Conservation (phyloP, 2,329 filamentous ascomycete genomes). For the Trichoderma lentiforme region DNA sequence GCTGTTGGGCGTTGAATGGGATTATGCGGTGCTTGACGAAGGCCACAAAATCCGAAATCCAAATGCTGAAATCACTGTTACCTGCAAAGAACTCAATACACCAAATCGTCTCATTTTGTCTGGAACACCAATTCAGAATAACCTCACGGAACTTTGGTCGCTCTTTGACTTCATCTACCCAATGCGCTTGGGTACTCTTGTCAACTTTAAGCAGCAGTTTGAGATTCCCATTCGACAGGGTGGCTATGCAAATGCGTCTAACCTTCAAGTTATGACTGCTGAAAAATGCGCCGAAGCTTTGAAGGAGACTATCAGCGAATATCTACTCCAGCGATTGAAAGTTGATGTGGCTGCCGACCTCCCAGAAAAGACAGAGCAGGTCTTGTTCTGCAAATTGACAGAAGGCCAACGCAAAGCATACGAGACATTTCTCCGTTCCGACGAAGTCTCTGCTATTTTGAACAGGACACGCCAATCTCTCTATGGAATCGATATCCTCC, state of each 20-base stretch:
- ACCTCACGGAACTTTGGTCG: conserved; percentile 91
- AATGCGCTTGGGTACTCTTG: conserved; percentile 87
- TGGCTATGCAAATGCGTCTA: conserved; percentile 92
- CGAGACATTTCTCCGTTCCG: conserved; percentile 73
- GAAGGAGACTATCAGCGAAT: conserved; percentile 90
- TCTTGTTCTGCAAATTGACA: conserved; percentile 92
- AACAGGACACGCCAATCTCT: conserved; percentile 73
- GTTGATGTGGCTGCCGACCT: conserved; percentile 90
- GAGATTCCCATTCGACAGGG: conserved; percentile 91
- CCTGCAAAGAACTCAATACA: conserved; percentile 90
- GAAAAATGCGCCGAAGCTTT: conserved; percentile 91
- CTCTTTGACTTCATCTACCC: conserved; percentile 97
- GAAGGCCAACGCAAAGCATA: conserved; percentile 73
- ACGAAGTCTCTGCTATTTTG: conserved; percentile 81
- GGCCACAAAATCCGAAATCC: conserved; percentile 98
- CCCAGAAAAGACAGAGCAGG: conserved; percentile 93
- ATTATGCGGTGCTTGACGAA: conserved; percentile 90
- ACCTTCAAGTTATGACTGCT: conserved; percentile 89
- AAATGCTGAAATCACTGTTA: conserved; percentile 89
- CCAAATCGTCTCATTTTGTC: conserved; percentile 89
- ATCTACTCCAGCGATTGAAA: conserved; percentile 88
- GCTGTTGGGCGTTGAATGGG: conserved; percentile 82
- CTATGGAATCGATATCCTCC: conserved; percentile 84
- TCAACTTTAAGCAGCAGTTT: conserved; percentile 87
- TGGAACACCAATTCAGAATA: conserved; percentile 97